Conservation (phyloP, 345 rosid genomes). For the Isatis tinctoria region DNA sequence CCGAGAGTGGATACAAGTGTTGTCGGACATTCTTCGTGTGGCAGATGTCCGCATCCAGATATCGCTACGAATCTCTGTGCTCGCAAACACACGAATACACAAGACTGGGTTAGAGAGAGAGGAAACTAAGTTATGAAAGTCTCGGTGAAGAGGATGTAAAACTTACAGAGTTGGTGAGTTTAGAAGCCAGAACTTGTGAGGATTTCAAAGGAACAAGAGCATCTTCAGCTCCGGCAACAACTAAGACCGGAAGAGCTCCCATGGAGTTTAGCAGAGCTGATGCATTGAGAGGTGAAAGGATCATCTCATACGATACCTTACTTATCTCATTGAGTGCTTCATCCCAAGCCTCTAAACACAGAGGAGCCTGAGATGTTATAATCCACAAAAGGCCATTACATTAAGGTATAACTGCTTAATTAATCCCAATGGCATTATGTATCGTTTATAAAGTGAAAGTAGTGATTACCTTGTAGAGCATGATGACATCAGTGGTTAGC, state of each 20-base stretch:
- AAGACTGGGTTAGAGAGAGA: neutral
- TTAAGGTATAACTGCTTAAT: neutral
- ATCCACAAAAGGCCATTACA: neutral
- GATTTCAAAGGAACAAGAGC: slow-evolving; percentile 72
- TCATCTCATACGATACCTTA: slow-evolving; percentile 68
- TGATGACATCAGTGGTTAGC: slow-evolving; percentile 71
- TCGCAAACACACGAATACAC: neutral
- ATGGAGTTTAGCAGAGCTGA: slow-evolving; percentile 55
- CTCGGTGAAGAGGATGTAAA: neutral
- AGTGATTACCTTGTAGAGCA: slow-evolving; percentile 71
- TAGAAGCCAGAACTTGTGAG: slow-evolving; percentile 66
- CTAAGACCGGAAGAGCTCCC: slow-evolving; percentile 62
- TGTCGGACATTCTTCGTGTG: slow-evolving; percentile 89
- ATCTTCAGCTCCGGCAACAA: slow-evolving; percentile 74
- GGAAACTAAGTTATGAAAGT: neutral
- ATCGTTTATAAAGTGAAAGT: neutral
- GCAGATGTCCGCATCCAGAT: slow-evolving; percentile 89
- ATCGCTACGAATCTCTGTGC: slow-evolving; percentile 82
- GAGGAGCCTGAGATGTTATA: slow-evolving; percentile 54
- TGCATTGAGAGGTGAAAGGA: slow-evolving; percentile 54
- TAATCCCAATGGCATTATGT: neutral
- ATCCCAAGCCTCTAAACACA: slow-evolving; percentile 87
- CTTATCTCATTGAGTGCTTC: slow-evolving; percentile 92
- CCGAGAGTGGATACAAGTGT: slow-evolving; percentile 66
- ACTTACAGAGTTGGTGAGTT: slow-evolving; percentile 85